Evolutionary conservation across 164 flowering plant genomes (phyloP), one percentile per base, ranked within the genome.

Genomic region (Chimonanthus salicifolius): DNA sequence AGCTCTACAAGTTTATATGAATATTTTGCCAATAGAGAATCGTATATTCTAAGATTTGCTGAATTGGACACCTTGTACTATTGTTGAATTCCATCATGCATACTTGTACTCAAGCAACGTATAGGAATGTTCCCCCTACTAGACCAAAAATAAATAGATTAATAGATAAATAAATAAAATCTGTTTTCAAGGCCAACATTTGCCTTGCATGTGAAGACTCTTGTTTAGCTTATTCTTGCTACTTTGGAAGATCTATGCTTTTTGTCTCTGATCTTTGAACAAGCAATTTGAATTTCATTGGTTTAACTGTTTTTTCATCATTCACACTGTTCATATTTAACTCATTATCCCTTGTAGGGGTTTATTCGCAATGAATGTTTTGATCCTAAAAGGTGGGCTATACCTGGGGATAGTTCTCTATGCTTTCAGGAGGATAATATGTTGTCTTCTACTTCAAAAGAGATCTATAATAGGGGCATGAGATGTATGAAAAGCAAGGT

Each of bases 281-380:
- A 54, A 54, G 16, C 60, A 54, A 11, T 54, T 54, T 11, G 16
- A n/a, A 54, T 54, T 7, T 54, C 15, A 54, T 54, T 54, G 11
- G 60, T 54, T 13, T 11, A 11, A 11, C 60, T 54, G 16, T 54
- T n/a, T 11, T 54, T 54, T 54, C 60, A 54, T 54, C 60, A 10
- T 11, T 13, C 60, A 54, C 16, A 5, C 10, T n/a, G 10, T 11
- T 54, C 60, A 54, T 54, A 13, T n/a, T 54, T 54, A 11, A 54
- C 60, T 54, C 60, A 10, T 63, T 18, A 8, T 21, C 66, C 16
- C 18, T 21, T n/a, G 10, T 78, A 92, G 98, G 98, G 96, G 43
- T 92, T 88, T 74, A 89, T 92, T 62, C 90, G 87, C 8, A 74
- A 84, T 72, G 89, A 83, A 46, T 71, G 79, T 60, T 91, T 92